Evolutionary conservation across 805 yeast genomes (phyloP), one percentile per base, ranked within the genome.

Genomic region (Blastobotrys muscicola): DNA sequence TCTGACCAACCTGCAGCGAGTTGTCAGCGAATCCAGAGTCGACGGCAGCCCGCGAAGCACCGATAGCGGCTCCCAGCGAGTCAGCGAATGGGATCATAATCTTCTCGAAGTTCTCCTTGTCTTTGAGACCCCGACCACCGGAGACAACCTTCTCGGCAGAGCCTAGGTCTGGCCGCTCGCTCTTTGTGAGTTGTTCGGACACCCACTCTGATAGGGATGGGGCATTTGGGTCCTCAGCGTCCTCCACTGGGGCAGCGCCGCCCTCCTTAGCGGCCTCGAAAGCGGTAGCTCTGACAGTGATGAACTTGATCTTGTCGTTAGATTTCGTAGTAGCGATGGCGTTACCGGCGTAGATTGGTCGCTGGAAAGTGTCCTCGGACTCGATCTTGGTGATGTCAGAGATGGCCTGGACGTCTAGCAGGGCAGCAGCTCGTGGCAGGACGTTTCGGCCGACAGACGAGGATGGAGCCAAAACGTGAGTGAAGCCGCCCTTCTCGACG

Each of bases 41-140:
- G 16, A 92, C 98, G 30, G 97, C 98, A 13, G 97, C 97, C 64
- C 98, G 80, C 6, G 96, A 85, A 3, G 97, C 97, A 57, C 98
- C 98, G 40, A 90, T 82, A 43, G 95, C 97, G 2, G 97, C 98
- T 45, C 79, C 75, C 46, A 90, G 68, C 47, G 82, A 73, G 45
- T 77, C 79, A 6, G 97, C 97, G 51, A 90, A 70, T 41, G 98
- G 97, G 53, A 73, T 76, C 43, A 92, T 70, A 46, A 85, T 52
- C 43, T 71, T 60, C 44, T 85, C 94, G 62, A 90, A 90, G 45
- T 82, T 81, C 60, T 84, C 96, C 64, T 87, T 89, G 64, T 78
- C 79, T 63, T 89, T 86, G 53, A 90, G 75, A 33, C 95, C 97
- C 56, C 96, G 79, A 36, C 98, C 98, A 34, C 98, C 98, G 20